Base-by-base conservation (phyloP, 176 grass and related monocot genomes). In the Cenchrus fungigraminus region DNA sequence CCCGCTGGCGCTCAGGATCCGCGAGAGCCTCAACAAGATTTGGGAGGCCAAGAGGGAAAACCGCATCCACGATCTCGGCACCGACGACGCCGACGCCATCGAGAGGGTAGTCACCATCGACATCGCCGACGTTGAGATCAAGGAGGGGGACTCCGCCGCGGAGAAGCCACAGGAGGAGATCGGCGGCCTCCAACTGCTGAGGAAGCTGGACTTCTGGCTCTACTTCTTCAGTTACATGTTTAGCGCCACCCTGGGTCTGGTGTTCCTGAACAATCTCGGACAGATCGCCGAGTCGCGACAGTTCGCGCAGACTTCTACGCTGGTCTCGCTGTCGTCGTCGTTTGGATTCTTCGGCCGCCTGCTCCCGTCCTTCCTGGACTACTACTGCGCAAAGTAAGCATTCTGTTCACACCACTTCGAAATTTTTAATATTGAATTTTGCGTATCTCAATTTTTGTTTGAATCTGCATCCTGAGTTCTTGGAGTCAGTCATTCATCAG, bases 211-310 rank as follows among this genome's bases (percentile, higher is more conserved):
- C 82, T 99, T 99, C 68, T 99, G 97, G 97, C 83, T 99, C 80
- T 99, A 99, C 73, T 99, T 97, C 70, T 92, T 92, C 82, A 94
- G 97, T 84, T 99, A 99, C 86, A 92, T 99, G 97, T 99, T 96
- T 81, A 99, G 97, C 79, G 97, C 86, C 45, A 97, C 97, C 4
- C 83, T 99, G 47, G 97, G 97, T 0, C 66, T 99, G 75, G 97
- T 99, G 56, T 99, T 99, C 88, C 78, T 96, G 31, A 96, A 99
- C 87, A 99, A 99, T 51, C 77, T 99, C 6, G 97, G 97, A 2
- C 97, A 99, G 80, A 99, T 99, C 11, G 94, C 97, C 6, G 94
- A 97, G 84, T 99, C 97, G 42, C 86, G 97, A 61, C 88, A 88
- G 56, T 73, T 94, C 56, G 83, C 14, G 1, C 22, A 86, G 71